Evolutionary conservation across 306 rosid species (phyloP), one percentile per base, ranked within the genome.

Genomic region (Mimosa pudica): DNA sequence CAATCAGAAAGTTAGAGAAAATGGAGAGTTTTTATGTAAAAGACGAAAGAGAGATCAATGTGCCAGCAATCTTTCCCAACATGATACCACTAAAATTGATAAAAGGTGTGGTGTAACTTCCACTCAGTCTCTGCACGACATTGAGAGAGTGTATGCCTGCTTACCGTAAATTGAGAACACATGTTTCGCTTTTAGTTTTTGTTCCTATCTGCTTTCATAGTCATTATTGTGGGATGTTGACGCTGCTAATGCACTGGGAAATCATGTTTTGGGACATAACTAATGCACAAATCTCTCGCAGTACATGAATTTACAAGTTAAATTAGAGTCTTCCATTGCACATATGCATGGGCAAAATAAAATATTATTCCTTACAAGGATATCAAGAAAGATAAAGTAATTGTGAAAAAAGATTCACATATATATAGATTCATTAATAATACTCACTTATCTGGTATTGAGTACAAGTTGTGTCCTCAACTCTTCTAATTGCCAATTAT

Each of bases 31-130:
- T 20, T 6, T 17, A 24, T 2, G 36, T 18, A 87, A 64, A 58
- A 77, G 79, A 82, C 84, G 85, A 79, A 85, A 78, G 77, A 87
- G 73, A 66, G 63, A 45, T 78, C 85, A 80, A 76, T 54, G 75
- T 71, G 70, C 84, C 67, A 55, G 80, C 71, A 81, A 62, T 79
- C 81, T 78, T 73, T 84, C 85, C 64, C 76, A 81, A 55, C 16
- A 7, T 18, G 64, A 10, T 84, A 57, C 49, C 79, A 73, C 78
- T 80, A 84, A 82, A 71, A 71, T 68, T 76, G 86, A 74, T 71
- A 84, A 68, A 81, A 91, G 73, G 58, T 32, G 71, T 48, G 72
- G 75, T 78, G 85, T 52, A 79, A 61, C 82, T 73, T 79, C 89
- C 57, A 16, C 68, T 71, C 70, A 5, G 66, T 73, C 87, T 71